A percentile compares a stretch with the other conserved stretches of the same genome.
These are phyloP conservation scores for Heracleum sosnowskyi DNA, from an alignment of 129 eudicot species.

Conservation along the genomic window DNA sequence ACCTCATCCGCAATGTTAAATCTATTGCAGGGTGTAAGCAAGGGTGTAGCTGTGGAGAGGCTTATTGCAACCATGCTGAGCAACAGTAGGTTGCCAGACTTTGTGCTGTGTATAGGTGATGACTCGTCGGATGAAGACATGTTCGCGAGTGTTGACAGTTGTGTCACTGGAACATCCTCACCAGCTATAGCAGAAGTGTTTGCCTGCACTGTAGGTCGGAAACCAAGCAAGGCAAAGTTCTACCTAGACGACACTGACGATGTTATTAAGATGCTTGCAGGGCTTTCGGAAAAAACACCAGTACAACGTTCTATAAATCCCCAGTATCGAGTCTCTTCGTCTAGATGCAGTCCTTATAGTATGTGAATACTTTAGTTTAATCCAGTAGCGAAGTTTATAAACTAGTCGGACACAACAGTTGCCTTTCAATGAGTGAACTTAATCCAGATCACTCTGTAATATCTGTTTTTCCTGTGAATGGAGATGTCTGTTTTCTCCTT, in stretches of 20 bases:
- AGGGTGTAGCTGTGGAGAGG: slow-evolving; percentile 71
- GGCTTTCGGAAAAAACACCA: slow-evolving; percentile 43
- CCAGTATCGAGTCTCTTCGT: slow-evolving; percentile 20
- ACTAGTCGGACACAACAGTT: not conserved
- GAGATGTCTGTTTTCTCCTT: not conserved
- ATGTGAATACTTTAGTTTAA: not conserved
- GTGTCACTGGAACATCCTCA: slow-evolving; percentile 30
- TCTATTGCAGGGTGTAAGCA: slow-evolving; percentile 79
- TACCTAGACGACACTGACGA: slow-evolving; percentile 77
- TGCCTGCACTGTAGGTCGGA: slow-evolving; percentile 94
- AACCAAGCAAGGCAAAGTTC: slow-evolving; percentile 96
- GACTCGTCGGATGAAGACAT: slow-evolving; percentile 94
- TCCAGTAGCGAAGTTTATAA: not conserved
- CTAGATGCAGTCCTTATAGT: slow-evolving; percentile 8
- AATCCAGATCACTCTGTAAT: not conserved
- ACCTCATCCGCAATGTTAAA: not conserved
- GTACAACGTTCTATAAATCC: slow-evolving; percentile 25
- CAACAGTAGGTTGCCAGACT: slow-evolving; percentile 55
- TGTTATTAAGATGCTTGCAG: slow-evolving; percentile 72
- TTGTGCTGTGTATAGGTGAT: slow-evolving; percentile 85
- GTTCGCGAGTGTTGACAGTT: slow-evolving; percentile 68
- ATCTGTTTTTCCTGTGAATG: no score
- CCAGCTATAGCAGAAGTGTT: slow-evolving; percentile 54
- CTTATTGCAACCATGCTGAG: slow-evolving; percentile 54
- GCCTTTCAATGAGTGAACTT: not conserved